Percentiles rank a stretch among this genome's conserved stretches.
These are phyloP conservation scores for Rugonectria rugulosa DNA, from an alignment of 2,329 filamentous ascomycete species.

Conservation along the genomic window DNA sequence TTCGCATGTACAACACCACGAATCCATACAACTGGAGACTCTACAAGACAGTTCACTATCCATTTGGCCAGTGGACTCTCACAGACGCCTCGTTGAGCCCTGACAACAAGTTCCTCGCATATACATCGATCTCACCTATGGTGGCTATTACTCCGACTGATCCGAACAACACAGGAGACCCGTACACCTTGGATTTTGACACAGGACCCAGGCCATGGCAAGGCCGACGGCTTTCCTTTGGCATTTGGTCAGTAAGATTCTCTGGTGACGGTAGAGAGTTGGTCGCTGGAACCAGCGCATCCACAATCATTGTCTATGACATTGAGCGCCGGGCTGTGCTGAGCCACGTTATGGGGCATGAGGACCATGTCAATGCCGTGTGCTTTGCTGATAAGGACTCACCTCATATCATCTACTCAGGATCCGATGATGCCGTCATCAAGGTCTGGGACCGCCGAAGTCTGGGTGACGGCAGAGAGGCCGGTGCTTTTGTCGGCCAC, in stretches of 20 bases:
- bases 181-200: constrained; percentile 77
- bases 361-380: constrained; percentile 93
- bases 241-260: constrained; percentile 91
- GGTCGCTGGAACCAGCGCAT: constrained; percentile 83
- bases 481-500: constrained; percentile 72
- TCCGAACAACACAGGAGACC: constrained; percentile 80
- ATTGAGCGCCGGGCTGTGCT: constrained; percentile 81
- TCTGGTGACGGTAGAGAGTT: constrained; percentile 91
- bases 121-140: constrained; percentile 84
- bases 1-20: constrained; percentile 96
- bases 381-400: constrained; percentile 90
- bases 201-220: constrained; percentile 39
- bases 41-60: constrained; percentile 89
- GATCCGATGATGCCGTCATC: constrained; percentile 91
- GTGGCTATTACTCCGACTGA: constrained; percentile 91
- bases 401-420: constrained; percentile 94
- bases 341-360: constrained; percentile 79
- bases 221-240: constrained; percentile 51
- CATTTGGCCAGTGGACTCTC: constrained; percentile 92
- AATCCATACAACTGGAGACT: constrained; percentile 96
- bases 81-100: constrained; percentile 92
- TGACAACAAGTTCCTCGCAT: constrained; percentile 91
- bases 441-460: constrained; percentile 97
- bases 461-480: constrained; percentile 82
- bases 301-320: constrained; percentile 88